Conservation (phyloP, 164 flowering plant species). For the Annona squamosa region DNA sequence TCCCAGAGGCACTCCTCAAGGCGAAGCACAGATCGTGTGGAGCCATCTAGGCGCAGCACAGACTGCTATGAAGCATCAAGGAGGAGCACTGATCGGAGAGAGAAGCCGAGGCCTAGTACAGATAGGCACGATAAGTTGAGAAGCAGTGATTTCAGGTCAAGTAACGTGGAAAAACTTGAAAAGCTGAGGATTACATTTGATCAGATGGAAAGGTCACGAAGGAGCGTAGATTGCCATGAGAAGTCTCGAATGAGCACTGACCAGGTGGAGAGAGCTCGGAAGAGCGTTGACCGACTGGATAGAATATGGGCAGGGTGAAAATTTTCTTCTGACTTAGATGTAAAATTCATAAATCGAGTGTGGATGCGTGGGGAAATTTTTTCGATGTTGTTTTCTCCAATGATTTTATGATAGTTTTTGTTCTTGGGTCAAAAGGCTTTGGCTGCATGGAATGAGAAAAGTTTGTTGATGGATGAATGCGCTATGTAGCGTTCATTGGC, state of each 20-base stretch:
- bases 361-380: slow-evolving; percentile 10
- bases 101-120: slow-evolving; percentile 32
- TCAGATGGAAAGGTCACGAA: slow-evolving; percentile 63
- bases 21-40: slow-evolving; percentile 39
- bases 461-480: neutral
- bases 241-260: slow-evolving; percentile 56
- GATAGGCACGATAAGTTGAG: slow-evolving; percentile 46
- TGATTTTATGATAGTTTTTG: too few relatives aligned
- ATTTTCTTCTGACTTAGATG: slow-evolving; percentile 4
- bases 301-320: slow-evolving; percentile 45
- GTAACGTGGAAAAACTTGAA: slow-evolving; percentile 34
- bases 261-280: slow-evolving; percentile 58
- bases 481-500: neutral
- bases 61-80: slow-evolving; percentile 45
- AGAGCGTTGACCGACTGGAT: slow-evolving; percentile 77
- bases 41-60: slow-evolving; percentile 37
- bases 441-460: slow-evolving; percentile 3
- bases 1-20: slow-evolving; percentile 43
- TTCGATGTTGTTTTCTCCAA: slow-evolving; percentile 1
- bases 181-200: slow-evolving; percentile 46
- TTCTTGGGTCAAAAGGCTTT: neutral
- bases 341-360: slow-evolving; percentile 15
- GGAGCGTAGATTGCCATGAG: slow-evolving; percentile 66
- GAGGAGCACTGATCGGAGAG: slow-evolving; percentile 38
- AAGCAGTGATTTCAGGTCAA: slow-evolving; percentile 31